Base-by-base conservation (phyloP, 345 rosid species). In the Pugionium cornutum region DNA sequence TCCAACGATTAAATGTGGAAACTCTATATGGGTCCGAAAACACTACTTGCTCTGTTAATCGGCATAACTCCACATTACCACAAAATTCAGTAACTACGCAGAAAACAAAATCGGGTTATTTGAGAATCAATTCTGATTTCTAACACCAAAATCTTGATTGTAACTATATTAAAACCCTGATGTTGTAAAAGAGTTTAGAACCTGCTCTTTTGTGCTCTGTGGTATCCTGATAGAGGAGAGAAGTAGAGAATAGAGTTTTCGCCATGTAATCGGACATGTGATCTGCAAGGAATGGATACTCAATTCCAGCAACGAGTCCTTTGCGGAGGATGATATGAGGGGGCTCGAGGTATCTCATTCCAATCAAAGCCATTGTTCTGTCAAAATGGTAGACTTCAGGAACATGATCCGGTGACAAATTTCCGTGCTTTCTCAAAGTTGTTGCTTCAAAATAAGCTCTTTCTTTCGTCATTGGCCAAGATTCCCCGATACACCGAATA, bases 401-500 rank as follows among this genome's bases (percentile, higher is more conserved):
- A 62, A 88, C 99, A 81, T 90, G 91, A 39, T 79, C 82, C 0
- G 96, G 87, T 54, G 91, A 82, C 65, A 87, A 76, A 33, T 34
- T 48, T 8, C 91, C 89, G 25, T 94, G 92, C 72, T 84, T 83
- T 77, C 75, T 82, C 74, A 88, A 74, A 9, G 89, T 82, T 29
- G 71, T 0, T 25, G 83, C 82, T 77, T 94, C 99, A 56, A 88
- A 94, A 68, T 88, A 90, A 29, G 97, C 90, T 64, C 99, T 77
- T 74, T 94, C 96, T 79, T 88, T 94, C 0, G 95, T 88, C 96
- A 94, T 85, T 7, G 99, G 96, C 99, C 97, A 94, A 0, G 97
- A 83, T 62, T 90, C 99, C 53, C 99, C 99, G 5, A 94, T 86
- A 68, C 82, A 79, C 0, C 99, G 89, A 37, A 94, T 6, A 66